These are phyloP conservation scores for Adenanthera pavonina DNA, from an alignment of 306 rosid genomes.

Conservation along the genomic window DNA sequence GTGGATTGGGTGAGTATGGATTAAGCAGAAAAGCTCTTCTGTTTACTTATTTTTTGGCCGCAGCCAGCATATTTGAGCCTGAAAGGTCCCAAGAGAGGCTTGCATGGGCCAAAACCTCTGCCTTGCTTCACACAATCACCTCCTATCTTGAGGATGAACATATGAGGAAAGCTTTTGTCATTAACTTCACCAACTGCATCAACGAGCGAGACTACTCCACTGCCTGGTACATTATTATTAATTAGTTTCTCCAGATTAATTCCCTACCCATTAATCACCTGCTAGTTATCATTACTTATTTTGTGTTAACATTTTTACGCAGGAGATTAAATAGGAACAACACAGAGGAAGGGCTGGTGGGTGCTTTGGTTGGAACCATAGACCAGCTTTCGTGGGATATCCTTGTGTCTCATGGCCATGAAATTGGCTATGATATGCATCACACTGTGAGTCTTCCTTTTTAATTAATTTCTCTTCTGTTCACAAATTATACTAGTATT, in stretches of 20 bases:
- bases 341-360: slow-evolving; percentile 54
- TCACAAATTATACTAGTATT: not conserved
- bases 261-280: no score
- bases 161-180: slow-evolving; percentile 53
- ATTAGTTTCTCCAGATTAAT: no score
- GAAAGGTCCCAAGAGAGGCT: slow-evolving; percentile 72
- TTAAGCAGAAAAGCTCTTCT: slow-evolving; percentile 62
- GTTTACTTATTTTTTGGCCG: slow-evolving; percentile 69
- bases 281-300: not conserved
- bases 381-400: slow-evolving; percentile 69
- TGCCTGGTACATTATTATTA: slow-evolving; percentile 34
- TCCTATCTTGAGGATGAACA: slow-evolving; percentile 47
- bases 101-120: slow-evolving; percentile 78
- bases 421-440: slow-evolving; percentile 61
- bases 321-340: slow-evolving; percentile 58
- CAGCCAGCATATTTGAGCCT: slow-evolving; percentile 78
- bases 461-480: not conserved
- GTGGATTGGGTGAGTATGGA: slow-evolving; percentile 64
- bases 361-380: slow-evolving; percentile 63
- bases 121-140: slow-evolving; percentile 58
- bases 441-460: slow-evolving; percentile 57
- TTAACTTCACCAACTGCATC: slow-evolving; percentile 44
- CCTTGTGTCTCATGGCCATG: slow-evolving; percentile 63
- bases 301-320: not conserved
- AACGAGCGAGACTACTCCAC: slow-evolving; percentile 39